Evolutionary conservation across 2,329 filamentous ascomycete species (phyloP).

Genomic region (Daldinia sp.): DNA sequence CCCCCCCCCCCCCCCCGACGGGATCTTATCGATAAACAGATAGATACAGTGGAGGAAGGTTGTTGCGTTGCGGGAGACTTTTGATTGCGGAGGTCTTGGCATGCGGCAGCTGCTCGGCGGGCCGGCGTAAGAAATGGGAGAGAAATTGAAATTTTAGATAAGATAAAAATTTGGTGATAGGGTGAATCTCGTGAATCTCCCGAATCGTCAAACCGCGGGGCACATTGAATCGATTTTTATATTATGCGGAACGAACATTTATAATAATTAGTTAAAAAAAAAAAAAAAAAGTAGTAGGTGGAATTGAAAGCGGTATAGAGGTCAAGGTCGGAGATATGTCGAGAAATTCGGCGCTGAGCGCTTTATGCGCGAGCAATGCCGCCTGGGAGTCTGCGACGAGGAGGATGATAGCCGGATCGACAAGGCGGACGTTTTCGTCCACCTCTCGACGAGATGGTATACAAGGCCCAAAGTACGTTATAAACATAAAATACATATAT

Average conservation of each 20-base stretch:
- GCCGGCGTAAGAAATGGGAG: too few relatives aligned
- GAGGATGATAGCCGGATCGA: slow-evolving; percentile 41
- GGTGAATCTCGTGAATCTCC: not conserved
- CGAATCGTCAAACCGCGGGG: not conserved
- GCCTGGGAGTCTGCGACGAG: slow-evolving; percentile 43
- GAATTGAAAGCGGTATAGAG: not conserved
- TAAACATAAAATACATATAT: not conserved
- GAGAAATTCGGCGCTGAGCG: slow-evolving; percentile 47
- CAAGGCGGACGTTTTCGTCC: slow-evolving; percentile 48
- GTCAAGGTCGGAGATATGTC: slow-evolving; percentile 41
- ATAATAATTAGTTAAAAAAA: too few relatives aligned
- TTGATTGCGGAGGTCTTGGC: slow-evolving; percentile 31
- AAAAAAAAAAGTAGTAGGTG: not conserved
- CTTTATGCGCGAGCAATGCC: slow-evolving; percentile 45
- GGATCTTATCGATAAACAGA: slow-evolving; percentile 34
- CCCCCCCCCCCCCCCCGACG: too few relatives aligned
- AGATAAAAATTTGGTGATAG: not conserved
- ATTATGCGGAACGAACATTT: slow-evolving; percentile 12
- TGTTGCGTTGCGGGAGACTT: slow-evolving; percentile 35
- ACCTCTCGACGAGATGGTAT: slow-evolving; percentile 48
- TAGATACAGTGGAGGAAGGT: slow-evolving; percentile 39
- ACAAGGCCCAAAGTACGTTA: not conserved
- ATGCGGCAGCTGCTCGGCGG: slow-evolving; percentile 13
- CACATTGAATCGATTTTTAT: not conserved
- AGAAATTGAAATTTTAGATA: slow-evolving; percentile 32